Evolutionary conservation across 2,329 filamentous ascomycete genomes (phyloP), one percentile per base, ranked within the genome.

Genomic region (Samsoniella hepiali): DNA sequence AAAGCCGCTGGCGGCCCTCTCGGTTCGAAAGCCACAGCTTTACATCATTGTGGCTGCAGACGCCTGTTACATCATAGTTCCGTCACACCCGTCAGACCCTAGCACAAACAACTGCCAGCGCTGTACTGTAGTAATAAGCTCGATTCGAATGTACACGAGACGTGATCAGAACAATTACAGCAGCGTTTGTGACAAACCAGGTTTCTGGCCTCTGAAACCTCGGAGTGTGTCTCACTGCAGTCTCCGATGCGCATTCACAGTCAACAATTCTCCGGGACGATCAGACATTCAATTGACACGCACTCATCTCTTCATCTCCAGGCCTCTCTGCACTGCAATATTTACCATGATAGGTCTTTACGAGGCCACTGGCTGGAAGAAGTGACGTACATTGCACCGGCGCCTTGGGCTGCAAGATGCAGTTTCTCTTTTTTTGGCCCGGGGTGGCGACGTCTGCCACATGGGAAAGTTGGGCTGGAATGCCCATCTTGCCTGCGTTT

Each of bases 391-490:
- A 51, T 40, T 40, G 51, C 10, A 22, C 22, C 22, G 13, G 38
- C 34, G 34, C 38, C 15, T 15, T 38, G 5, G 13, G 45, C 10
- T 49, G 13, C 45, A 10, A 50, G 29, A 17, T 50, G 27, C 47
- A 17, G 29, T 17, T 50, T 31, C 29, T 50, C 47, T 11, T 17
- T 50, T 31, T 40, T 15, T 22, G 22, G 38, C 47, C 45, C 27
- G 36, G 31, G 17, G 56, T 58, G 56, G 56, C 56, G 34, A 58
- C 27, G 10, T n/a, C 56, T 31, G 56, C 44, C 56, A 49, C 44
- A 58, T 58, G 56, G 56, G 22, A 34, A 47, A 36, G 31, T 38
- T 40, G 55, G 27, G 32, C 22, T 31, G 56, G 56, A 50, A 50
- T 49, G 32, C 34, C 44, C 56, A 58, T 58, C 44, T 47, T 58